These are phyloP conservation scores for Gossypium trilobum DNA, from an alignment of 441 rosid species.

Conservation along the genomic window DNA sequence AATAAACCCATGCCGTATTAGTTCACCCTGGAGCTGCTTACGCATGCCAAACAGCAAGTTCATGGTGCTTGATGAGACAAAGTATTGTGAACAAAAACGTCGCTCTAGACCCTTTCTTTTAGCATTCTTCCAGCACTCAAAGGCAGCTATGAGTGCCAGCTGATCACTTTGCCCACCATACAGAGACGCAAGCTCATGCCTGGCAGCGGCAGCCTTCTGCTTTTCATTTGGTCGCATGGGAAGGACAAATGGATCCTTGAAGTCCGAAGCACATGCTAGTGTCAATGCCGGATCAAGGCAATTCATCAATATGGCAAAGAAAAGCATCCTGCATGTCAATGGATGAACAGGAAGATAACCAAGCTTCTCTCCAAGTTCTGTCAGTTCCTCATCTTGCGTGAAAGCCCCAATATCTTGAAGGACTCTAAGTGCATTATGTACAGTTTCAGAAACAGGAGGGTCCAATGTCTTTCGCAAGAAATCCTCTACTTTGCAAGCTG, in stretches of 20 bases:
- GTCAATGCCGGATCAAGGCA: conserved; percentile 97
- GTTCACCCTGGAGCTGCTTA: conserved; percentile 66
- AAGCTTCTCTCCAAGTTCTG: conserved; percentile 83
- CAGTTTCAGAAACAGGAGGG: conserved; percentile 75
- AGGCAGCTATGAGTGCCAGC: conserved; percentile 80
- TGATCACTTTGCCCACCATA: conserved; percentile 88
- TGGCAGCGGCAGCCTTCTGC: conserved; percentile 65
- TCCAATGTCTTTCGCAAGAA: conserved; percentile 76
- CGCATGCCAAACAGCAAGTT: conserved; percentile 79
- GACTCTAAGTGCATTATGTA: conserved; percentile 57
- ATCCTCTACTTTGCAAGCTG: conserved; percentile 52
- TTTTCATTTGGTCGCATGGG: conserved; percentile 68
- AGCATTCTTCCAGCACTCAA: conserved; percentile 80
- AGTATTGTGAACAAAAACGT: conserved; percentile 68
- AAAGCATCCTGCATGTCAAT: conserved; percentile 82
- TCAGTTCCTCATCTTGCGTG: conserved; percentile 63
- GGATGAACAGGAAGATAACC: conserved; percentile 93
- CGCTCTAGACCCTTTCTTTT: conserved; percentile 50
- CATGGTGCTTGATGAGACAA: conserved; percentile 68
- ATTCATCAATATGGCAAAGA: conserved; percentile 78
- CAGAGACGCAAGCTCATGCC: conserved; percentile 69
- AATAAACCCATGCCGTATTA: conserved; percentile 55
- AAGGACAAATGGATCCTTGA: conserved; percentile 75
- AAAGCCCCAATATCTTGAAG: conserved; percentile 90
- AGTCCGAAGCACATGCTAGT: conserved; percentile 86